Conservation (phyloP, 768 basidiomycete genomes). For the Daedaleopsis nitida region DNA sequence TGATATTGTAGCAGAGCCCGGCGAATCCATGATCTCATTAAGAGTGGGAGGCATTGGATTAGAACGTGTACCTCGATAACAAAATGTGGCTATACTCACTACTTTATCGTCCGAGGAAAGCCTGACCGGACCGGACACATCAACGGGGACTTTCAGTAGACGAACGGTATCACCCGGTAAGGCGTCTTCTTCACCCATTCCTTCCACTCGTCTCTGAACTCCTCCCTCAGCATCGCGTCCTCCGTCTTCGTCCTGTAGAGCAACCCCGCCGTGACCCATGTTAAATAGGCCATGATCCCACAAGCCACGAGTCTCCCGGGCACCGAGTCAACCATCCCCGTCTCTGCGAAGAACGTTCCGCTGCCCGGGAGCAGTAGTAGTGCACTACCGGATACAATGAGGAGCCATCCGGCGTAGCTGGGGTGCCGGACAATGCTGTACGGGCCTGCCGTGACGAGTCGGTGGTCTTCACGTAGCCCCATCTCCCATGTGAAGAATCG, state of each 20-base stretch:
- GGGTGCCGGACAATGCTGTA: conserved; percentile 28
- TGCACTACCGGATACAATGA: background rate
- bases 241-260: background rate
- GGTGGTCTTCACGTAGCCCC: conserved; percentile 13
- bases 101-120: too few species aligned
- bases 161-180: conserved; percentile 9
- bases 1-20: too few species aligned
- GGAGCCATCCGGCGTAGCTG: conserved; percentile 14
- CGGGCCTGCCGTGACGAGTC: conserved; percentile 24
- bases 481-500: conserved; percentile 21
- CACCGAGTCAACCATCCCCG: background rate
- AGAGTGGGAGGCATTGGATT: too few species aligned
- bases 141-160: conserved; percentile 3
- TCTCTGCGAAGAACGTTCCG: conserved; percentile 9
- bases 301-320: background rate
- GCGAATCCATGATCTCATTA: too few species aligned
- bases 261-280: background rate
- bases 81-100: too few species aligned
- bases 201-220: conserved; percentile 15
- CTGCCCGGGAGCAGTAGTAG: background rate
- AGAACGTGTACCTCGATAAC: too few species aligned
- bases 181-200: conserved; percentile 7
- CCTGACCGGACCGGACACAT: too few species aligned
- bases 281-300: background rate
- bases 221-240: conserved; percentile 8